Evolutionary conservation across 23 red algal species (phyloP), one percentile per base, ranked within the genome.

Genomic region (Gracilaria caudata): DNA sequence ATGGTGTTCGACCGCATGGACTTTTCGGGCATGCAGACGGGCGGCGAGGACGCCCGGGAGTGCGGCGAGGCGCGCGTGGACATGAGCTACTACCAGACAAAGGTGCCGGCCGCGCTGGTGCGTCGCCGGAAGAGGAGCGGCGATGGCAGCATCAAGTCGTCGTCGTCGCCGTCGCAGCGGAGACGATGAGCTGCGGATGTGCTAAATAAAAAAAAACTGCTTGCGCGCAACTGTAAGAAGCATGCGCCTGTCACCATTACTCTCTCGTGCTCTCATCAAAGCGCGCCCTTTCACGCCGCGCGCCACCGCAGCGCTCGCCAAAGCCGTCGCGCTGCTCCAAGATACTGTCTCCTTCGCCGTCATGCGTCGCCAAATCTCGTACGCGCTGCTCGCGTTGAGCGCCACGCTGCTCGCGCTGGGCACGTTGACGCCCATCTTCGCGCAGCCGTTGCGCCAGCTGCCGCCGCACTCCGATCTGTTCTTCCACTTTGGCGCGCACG

Each of bases 1-100:
- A 64, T 86, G 2, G 82, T 86, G 12, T 86, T 86, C 19, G 82
- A 86, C 33, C 64, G 66, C 44, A 86, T 86, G 82, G 82, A 86
- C 65, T 86, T 86, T 36, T 73, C 64, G 12, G 20, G 25, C 51
- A 25, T 59, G n/a, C 37, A 61, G 21, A 2, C 58, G 3, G 38
- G 20, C 8, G 20, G n/a, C 0, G n/a, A 3, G 7, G 56, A 3
- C 29, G 3, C 53, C 3, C n/a, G 5, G 26, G 82, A 59, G 20
- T 38, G 47, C 19, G 64, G 8, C 34, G 65, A 17, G 7, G 61
- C 40, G 7, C 34, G 51, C 39, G 82, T 86, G 17, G 82, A 86
- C 29, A 44, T 86, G 41, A 72, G 61, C 46, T 86, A 86, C 47
- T 86, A 86, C 66, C 61, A 86, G 41, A 86, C 82, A 40, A 68